Base-by-base conservation (phyloP, 2,329 filamentous ascomycete genomes). In the Fusarium sp. region DNA sequence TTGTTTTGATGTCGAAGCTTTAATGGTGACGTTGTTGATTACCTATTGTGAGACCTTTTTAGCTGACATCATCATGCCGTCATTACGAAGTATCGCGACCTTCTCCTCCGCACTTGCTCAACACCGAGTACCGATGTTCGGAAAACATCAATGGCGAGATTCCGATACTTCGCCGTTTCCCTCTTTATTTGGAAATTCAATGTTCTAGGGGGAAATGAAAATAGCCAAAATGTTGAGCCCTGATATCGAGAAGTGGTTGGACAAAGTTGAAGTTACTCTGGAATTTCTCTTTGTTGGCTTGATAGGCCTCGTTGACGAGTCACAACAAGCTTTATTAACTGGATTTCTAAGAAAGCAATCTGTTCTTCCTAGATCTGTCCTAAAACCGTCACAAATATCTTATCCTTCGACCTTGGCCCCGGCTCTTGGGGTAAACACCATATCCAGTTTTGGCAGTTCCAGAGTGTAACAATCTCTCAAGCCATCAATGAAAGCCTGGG, bases 1-100 rank as follows among this genome's bases (percentile, higher is more conserved):
- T 14, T 71, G 26, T 59, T 67, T 39, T 58, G 53, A 53, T 44
- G 30, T 48, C 8, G 41, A 41, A 53, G n/a, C 26, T 58, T 54
- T 18, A 30, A 47, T 66, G 62, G 62, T 68, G 70, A 63, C 57
- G 67, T 56, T 51, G 26, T 45, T 47, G 61, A 64, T 54, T 70
- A 63, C 51, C 53, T 48, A 50, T 42, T 35, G 22, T 51, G 42
- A n/a, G 26, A 28, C 18, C 45, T 48, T 56, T 36, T 35, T 17
- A 18, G 32, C 48, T 72, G 67, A 72, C 71, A 74, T 73, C 71
- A 73, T 73, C 32, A 72, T 73, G 54, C 53, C 66, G 71, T 73
- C 71, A 73, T 74, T 38, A n/a, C 47, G 35, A 17, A 55, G 15
- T 35, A 54, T 51, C 42, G 5, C 56, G 24, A 36, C 17, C 30